phyloP scores from a whole-genome alignment of 2,329 filamentous ascomycete species.

The Trichophaea hybrida region DNA sequence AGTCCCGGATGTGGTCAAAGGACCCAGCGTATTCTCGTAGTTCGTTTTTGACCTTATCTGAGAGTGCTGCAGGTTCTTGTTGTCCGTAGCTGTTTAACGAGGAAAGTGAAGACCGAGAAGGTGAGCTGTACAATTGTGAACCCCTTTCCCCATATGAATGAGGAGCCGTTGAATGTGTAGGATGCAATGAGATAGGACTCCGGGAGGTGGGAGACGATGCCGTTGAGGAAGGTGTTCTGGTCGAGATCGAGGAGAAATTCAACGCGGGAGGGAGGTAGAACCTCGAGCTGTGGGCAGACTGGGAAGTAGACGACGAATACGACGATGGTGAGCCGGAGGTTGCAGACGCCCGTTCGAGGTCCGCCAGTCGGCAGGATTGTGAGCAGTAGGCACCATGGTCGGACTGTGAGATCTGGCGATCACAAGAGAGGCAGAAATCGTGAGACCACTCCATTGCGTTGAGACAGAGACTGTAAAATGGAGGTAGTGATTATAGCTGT shows the following conservation, averaged over 20 bases:
- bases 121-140: constrained; percentile 41
- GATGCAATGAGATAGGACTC: constrained; percentile 27
- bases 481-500: neutral
- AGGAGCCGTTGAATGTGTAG: constrained; percentile 27
- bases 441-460: constrained; percentile 54
- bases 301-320: constrained; percentile 39
- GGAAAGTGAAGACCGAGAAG: constrained; percentile 70
- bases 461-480: neutral
- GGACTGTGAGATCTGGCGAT: constrained; percentile 57
- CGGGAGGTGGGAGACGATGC: constrained; percentile 32
- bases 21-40: constrained; percentile 74
- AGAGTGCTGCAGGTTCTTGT: constrained; percentile 45
- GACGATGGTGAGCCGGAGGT: constrained; percentile 39
- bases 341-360: constrained; percentile 58
- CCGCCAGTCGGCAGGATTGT: constrained; percentile 74
- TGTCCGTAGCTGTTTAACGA: constrained; percentile 48
- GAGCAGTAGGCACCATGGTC: constrained; percentile 72
- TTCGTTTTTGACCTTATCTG: constrained; percentile 63
- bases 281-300: constrained; percentile 36
- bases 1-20: constrained; percentile 61
- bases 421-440: constrained; percentile 87
- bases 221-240: constrained; percentile 42
- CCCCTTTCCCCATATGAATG: constrained; percentile 39
- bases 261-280: constrained; percentile 62
- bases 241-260: constrained; percentile 49